Conservation (phyloP, 352 stramenopile species). For the Globisporangium viniferum region DNA sequence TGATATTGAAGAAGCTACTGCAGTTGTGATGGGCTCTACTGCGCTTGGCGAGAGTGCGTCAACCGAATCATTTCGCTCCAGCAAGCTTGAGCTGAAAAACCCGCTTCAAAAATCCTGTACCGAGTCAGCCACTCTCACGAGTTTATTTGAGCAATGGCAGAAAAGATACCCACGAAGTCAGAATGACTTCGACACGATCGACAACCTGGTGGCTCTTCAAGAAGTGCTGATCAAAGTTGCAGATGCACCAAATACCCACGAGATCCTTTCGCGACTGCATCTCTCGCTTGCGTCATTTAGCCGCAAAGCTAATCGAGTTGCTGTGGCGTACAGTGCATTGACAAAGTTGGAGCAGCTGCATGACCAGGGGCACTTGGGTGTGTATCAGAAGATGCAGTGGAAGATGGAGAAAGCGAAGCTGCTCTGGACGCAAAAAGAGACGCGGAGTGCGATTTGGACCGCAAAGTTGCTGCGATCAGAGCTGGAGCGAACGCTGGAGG, state of each 20-base stretch:
- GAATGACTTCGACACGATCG: constrained; percentile 53
- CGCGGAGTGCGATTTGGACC: constrained; percentile 68
- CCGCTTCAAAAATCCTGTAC: not conserved
- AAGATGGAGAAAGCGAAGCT: constrained; percentile 78
- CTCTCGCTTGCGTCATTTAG: constrained; percentile 52
- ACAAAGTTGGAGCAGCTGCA: constrained; percentile 61
- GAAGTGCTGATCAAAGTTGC: constrained; percentile 52
- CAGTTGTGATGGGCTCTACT: constrained; percentile 11
- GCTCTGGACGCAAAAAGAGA: constrained; percentile 73
- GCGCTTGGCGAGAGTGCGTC: constrained; percentile 6
- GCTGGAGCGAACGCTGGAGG: constrained; percentile 27
- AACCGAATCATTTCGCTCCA: not conserved
- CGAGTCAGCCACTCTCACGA: constrained; percentile 11
- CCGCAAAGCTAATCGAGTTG: constrained; percentile 60
- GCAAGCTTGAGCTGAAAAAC: not conserved
- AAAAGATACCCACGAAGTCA: constrained; percentile 34
- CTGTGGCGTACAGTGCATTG: constrained; percentile 65
- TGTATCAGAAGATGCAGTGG: constrained; percentile 54
- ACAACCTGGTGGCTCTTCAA: constrained; percentile 61
- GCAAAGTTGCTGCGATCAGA: constrained; percentile 56
- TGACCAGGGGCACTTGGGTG: constrained; percentile 23
- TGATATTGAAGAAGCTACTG: constrained; percentile 53
- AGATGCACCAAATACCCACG: constrained; percentile 17
- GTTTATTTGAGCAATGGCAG: constrained; percentile 45
- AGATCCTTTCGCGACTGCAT: constrained; percentile 47